Conservation (phyloP, 1,284 basidiomycete genomes). For the Ustilago loliicola region DNA sequence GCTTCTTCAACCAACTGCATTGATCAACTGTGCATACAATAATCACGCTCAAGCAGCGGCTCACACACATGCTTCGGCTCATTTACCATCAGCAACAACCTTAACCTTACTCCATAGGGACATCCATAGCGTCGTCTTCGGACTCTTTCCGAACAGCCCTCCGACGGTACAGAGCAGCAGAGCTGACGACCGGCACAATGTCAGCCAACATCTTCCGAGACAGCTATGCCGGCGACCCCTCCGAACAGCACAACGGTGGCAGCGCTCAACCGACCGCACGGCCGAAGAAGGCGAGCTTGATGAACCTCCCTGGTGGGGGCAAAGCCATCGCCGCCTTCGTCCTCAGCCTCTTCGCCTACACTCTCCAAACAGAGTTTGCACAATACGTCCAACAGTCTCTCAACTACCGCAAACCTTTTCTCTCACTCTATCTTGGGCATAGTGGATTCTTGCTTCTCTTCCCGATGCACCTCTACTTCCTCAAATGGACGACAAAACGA, state of each 20-base stretch:
- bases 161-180: neutral
- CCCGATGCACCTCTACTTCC: constrained; percentile 61
- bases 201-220: constrained; percentile 52
- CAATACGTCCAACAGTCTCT: constrained; percentile 67
- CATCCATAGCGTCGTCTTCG: neutral
- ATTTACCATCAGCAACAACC: neutral
- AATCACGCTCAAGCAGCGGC: neutral
- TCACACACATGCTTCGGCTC: neutral
- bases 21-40: neutral
- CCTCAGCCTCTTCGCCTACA: constrained; percentile 63
- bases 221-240: constrained; percentile 28
- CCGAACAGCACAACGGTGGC: neutral
- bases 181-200: constrained; percentile 13
- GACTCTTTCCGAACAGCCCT: neutral
- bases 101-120: neutral
- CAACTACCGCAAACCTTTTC: constrained; percentile 66
- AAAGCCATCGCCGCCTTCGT: constrained; percentile 62
- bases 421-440: constrained; percentile 66
- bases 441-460: constrained; percentile 63
- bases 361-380: constrained; percentile 67
- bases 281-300: constrained; percentile 28
- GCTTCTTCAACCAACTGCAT: neutral
- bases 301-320: constrained; percentile 41
- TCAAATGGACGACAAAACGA: constrained; percentile 40
- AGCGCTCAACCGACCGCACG: neutral